Conservation (phyloP, 2,329 filamentous ascomycete species). For the Fusarium sambucinum region DNA sequence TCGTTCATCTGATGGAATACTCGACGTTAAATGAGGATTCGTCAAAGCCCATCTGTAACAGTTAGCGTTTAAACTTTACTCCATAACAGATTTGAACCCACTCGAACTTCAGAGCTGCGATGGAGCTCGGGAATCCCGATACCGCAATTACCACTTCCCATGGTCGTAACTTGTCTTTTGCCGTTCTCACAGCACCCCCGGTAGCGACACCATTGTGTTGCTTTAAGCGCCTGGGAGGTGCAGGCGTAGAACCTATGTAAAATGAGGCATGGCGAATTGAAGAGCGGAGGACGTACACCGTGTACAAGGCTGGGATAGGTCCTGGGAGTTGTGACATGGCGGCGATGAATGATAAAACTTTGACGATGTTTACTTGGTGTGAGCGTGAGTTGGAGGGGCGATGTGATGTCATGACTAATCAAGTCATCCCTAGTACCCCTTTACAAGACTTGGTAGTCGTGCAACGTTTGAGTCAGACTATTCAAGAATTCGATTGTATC, state of each 20-base stretch:
- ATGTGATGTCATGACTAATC: conserved; percentile 44
- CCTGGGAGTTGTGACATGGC: conserved; percentile 59
- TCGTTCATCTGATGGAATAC: conserved; percentile 76
- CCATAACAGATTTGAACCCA: conserved; percentile 58
- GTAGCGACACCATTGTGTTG: conserved; percentile 91
- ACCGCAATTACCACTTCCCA: conserved; percentile 94
- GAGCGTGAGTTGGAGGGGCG: conserved; percentile 41
- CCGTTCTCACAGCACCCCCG: conserved; percentile 85
- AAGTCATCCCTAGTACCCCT: conserved; percentile 19
- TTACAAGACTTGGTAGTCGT: background rate
- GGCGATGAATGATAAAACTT: conserved; percentile 8
- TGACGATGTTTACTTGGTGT: conserved; percentile 34
- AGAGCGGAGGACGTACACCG: conserved; percentile 91
- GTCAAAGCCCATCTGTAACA: conserved; percentile 87
- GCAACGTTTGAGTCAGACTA: background rate
- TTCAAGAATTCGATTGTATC: background rate
- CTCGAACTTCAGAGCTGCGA: conserved; percentile 95
- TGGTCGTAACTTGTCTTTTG: conserved; percentile 75
- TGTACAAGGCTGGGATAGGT: conserved; percentile 88
- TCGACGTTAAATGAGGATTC: conserved; percentile 83
- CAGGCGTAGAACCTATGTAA: conserved; percentile 93
- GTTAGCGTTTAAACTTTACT: conserved; percentile 13
- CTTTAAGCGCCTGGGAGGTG: conserved; percentile 83
- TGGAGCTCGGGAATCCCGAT: conserved; percentile 87
- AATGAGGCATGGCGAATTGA: conserved; percentile 76